A percentile compares a stretch with the other conserved stretches of the same genome.
These are phyloP conservation scores for Protomyces inundatus DNA, from an alignment of 1,139 yeast species.

Conservation along the genomic window DNA sequence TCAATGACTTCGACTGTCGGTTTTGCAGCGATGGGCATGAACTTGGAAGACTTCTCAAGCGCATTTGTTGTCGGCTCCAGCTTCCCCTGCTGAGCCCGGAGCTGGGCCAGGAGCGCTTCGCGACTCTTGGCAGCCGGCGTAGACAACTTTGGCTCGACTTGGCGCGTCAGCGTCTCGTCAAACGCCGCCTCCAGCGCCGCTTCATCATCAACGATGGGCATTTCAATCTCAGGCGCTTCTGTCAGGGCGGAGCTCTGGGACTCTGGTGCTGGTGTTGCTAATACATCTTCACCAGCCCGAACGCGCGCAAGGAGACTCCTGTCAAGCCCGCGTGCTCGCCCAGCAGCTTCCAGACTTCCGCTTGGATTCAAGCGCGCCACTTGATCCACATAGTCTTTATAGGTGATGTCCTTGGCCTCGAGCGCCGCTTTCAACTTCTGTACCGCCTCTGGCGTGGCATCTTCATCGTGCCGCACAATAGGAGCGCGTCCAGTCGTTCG, in stretches of 20 bases:
- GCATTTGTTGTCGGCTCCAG: neutral
- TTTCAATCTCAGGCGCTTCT: neutral
- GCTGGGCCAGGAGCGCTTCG: neutral
- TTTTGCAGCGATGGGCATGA: conserved; percentile 1
- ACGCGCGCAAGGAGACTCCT: conserved; percentile 24
- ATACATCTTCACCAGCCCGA: conserved; percentile 22
- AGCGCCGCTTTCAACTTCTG: conserved; percentile 5
- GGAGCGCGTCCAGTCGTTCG: neutral
- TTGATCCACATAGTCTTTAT: conserved; percentile 21
- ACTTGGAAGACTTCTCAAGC: neutral
- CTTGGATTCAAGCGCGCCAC: conserved; percentile 10
- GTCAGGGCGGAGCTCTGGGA: neutral
- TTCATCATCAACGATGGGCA: neutral
- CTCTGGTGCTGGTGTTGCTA: neutral
- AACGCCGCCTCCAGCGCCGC: neutral
- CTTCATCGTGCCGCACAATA: neutral
- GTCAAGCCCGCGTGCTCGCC: conserved; percentile 28
- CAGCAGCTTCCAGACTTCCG: conserved; percentile 21
- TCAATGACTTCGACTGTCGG: conserved; percentile 7
- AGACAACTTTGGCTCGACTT: neutral
- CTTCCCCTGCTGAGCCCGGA: neutral
- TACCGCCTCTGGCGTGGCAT: neutral
- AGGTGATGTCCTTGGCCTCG: conserved; percentile 19
- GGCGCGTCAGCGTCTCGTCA: neutral
- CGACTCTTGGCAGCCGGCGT: neutral